Conservation (phyloP, 306 rosid species). For the Herpetospermum pedunculosum region DNA sequence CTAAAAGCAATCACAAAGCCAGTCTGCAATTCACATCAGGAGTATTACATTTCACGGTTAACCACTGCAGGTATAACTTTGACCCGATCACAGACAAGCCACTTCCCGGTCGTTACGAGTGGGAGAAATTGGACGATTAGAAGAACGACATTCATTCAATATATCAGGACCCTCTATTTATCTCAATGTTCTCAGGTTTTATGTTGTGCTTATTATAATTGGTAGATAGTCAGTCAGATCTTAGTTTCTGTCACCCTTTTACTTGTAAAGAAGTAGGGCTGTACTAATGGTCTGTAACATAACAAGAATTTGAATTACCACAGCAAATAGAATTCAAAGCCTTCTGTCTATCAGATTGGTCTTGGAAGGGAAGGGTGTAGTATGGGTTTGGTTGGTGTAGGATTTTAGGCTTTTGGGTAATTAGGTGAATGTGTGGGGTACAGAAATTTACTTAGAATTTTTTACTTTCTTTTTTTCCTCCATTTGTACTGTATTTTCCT, state of each 20-base stretch:
- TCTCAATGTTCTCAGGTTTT: conserved; percentile 29
- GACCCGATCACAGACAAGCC: conserved; percentile 81
- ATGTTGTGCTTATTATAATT: conserved; percentile 17
- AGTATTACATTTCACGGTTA: not conserved
- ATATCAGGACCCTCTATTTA: conserved; percentile 23
- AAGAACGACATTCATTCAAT: conserved; percentile 25
- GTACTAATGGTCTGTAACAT: conserved; percentile 17
- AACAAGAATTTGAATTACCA: conserved; percentile 33
- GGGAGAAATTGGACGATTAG: conserved; percentile 64
- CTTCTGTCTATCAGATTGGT: conserved; percentile 86
- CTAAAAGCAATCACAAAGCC: not conserved
- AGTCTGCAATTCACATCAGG: not conserved
- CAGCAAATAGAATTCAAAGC: conserved; percentile 43
- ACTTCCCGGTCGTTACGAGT: conserved; percentile 70
- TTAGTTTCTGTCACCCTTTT: conserved; percentile 73
- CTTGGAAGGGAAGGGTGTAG: conserved; percentile 22
- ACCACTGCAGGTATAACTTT: conserved; percentile 89
- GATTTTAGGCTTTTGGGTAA: conserved; percentile 24
- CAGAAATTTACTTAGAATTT: conserved; percentile 50
- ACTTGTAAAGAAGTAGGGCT: conserved; percentile 86
- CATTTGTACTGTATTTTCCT: conserved; percentile 50
- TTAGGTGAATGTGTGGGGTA: conserved; percentile 52
- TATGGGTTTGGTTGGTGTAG: conserved; percentile 38
- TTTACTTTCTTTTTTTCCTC: conserved; percentile 15
- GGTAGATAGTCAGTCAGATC: conserved; percentile 42